These are phyloP conservation scores for Eucalyptus pauciflora DNA, from an alignment of 345 rosid species.

Conservation along the genomic window DNA sequence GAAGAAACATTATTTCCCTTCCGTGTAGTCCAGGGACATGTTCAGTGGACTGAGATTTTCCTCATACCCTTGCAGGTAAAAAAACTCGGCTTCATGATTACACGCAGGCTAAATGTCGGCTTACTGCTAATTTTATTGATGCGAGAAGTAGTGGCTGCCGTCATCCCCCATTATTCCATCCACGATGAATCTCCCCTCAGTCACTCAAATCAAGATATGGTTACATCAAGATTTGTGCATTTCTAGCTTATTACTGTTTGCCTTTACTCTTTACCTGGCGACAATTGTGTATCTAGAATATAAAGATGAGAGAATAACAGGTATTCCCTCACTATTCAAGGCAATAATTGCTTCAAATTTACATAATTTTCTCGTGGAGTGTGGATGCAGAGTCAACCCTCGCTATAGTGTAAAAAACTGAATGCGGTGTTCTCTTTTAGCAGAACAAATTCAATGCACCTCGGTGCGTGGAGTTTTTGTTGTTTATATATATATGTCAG, in stretches of 20 bases:
- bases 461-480: not conserved
- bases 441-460: not conserved
- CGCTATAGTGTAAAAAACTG: not conserved
- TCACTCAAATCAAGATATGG: not conserved
- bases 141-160: not conserved
- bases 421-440: not conserved
- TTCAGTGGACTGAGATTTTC: not conserved
- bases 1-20: not conserved
- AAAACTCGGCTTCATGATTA: not conserved
- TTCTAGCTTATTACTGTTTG: not conserved
- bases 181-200: not conserved
- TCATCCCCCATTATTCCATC: not conserved
- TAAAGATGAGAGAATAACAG: not conserved
- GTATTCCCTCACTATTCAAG: not conserved
- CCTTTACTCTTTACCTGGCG: not conserved
- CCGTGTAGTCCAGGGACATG: not conserved
- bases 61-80: not conserved
- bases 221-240: not conserved
- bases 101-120: not conserved
- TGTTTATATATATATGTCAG: not conserved
- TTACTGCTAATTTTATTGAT: not conserved
- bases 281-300: not conserved
- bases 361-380: not conserved
- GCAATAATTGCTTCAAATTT: not conserved
- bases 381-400: not conserved